Evolutionary conservation across 1,284 basidiomycete species (phyloP).

Genomic region (Laetiporus sulphureus): DNA sequence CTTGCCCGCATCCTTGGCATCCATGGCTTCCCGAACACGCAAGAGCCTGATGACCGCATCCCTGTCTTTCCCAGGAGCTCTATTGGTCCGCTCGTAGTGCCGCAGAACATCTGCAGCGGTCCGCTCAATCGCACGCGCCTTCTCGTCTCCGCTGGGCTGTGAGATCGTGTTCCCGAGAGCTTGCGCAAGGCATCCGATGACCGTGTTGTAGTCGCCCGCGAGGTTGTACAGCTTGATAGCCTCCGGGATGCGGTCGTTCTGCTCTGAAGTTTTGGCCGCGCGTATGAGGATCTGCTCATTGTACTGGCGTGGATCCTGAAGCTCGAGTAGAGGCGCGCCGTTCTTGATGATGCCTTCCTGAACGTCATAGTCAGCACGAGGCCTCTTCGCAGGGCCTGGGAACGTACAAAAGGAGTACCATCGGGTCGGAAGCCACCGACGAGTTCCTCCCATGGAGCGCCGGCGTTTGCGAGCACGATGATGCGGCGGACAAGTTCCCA

Average conservation of each 20-base stretch:
- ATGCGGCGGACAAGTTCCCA: conserved; percentile 88
- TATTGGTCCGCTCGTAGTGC: conserved; percentile 81
- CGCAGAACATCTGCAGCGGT: conserved; percentile 81
- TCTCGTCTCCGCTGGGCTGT: conserved; percentile 60
- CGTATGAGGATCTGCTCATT: conserved; percentile 79
- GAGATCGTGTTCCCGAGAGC: conserved; percentile 84
- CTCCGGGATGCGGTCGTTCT: conserved; percentile 78
- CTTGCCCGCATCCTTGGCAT: conserved; percentile 67
- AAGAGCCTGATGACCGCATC: conserved; percentile 77
- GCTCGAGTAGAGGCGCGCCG: conserved; percentile 70
- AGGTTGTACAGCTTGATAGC: conserved; percentile 96
- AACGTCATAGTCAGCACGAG: neutral
- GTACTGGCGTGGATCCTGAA: conserved; percentile 69
- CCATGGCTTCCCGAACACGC: conserved; percentile 78
- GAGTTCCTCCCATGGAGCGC: conserved; percentile 82
- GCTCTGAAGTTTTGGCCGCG: conserved; percentile 72
- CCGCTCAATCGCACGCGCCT: conserved; percentile 63
- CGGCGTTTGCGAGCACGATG: conserved; percentile 81
- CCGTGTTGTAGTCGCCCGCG: conserved; percentile 86
- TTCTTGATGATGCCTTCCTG: conserved; percentile 87
- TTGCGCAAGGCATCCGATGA: conserved; percentile 83
- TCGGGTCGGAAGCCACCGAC: conserved; percentile 89
- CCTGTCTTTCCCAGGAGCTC: conserved; percentile 69
- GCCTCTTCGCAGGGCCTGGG: neutral
- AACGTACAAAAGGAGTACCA: conserved; percentile 79